Percentiles rank a stretch among this genome's conserved stretches.
phyloP scores from a whole-genome alignment of 345 rosid genomes.

The Syzygium oleosum region DNA sequence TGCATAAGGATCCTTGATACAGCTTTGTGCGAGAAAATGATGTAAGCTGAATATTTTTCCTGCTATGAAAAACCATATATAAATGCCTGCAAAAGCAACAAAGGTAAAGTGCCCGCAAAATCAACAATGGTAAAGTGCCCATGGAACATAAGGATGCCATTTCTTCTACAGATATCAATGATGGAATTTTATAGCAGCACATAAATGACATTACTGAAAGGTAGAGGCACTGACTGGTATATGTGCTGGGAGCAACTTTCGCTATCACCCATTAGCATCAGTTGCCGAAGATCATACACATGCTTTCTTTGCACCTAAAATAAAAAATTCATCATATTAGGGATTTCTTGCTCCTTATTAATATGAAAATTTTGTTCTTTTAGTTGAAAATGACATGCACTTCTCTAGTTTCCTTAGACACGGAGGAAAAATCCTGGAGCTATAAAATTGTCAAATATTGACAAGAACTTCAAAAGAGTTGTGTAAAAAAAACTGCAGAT shows the following conservation, averaged over 20 bases:
- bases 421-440: background rate
- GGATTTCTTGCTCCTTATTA: background rate
- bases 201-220: background rate
- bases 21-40: background rate
- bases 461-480: background rate
- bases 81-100: background rate
- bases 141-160: background rate
- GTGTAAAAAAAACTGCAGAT: background rate
- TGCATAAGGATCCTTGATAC: background rate
- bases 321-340: background rate
- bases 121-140: background rate
- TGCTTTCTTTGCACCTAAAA: slow-evolving; percentile 93
- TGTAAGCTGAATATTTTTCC: background rate
- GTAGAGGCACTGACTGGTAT: slow-evolving; percentile 49
- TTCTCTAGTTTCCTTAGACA: background rate
- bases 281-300: slow-evolving; percentile 82
- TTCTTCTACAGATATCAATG: background rate
- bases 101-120: background rate
- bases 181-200: background rate
- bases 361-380: background rate
- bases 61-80: background rate
- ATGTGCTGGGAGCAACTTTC: slow-evolving; percentile 87
- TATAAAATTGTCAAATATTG: background rate
- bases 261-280: slow-evolving; percentile 66
- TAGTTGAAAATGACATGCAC: background rate